Base-by-base conservation (phyloP, 805 yeast genomes). In the Spencermartinsiella europaea region DNA sequence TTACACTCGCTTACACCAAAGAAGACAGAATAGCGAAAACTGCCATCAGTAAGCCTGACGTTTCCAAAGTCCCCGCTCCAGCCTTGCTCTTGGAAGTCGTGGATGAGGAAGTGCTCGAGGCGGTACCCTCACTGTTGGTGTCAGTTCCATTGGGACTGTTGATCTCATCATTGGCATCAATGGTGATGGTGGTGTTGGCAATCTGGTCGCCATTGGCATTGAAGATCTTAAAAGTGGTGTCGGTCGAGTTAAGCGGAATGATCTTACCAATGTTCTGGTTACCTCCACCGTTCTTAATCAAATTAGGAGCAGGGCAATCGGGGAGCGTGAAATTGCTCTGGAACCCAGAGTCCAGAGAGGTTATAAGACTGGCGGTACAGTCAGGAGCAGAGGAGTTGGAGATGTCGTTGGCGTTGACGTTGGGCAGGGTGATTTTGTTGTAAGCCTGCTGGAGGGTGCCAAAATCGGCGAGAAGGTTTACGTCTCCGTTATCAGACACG, bases 381-480 rank as follows among this genome's bases (percentile, higher is more conserved):
- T 46, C 42, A 12, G 66, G 63, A 45, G 62, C 56, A 14, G 58
- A 35, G 33, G 48, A 41, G 19, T 40, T 21, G 17, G 48, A 44
- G n/a, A 58, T 42, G 19, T 50, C 46, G 17, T 51, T 48, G 10
- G 41, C 54, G 5, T 47, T 10, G 45, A 61, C 40, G 12, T 46
- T 42, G 20, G 63, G 58, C 35, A 57, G 52, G 19, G 55, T 37
- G 47, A 67, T 77, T 34, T 72, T 61, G 49, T 73, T 64, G 54
- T 77, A 80, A 64, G 82, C 78, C 3, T 58, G 50, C 68, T 85
- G 74, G 56, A 84, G 73, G 61, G 80, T 81, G 52, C 63, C 57
- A 62, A 61, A 90, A 68, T 90, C 97, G 0, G 67, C 54, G 47
- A 72, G 67, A 27, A 74, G 63, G 21, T 76, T 68, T 38, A 85